Evolutionary conservation across 2,329 filamentous ascomycete genomes (phyloP).

Genomic region (Gremmenia infestans): DNA sequence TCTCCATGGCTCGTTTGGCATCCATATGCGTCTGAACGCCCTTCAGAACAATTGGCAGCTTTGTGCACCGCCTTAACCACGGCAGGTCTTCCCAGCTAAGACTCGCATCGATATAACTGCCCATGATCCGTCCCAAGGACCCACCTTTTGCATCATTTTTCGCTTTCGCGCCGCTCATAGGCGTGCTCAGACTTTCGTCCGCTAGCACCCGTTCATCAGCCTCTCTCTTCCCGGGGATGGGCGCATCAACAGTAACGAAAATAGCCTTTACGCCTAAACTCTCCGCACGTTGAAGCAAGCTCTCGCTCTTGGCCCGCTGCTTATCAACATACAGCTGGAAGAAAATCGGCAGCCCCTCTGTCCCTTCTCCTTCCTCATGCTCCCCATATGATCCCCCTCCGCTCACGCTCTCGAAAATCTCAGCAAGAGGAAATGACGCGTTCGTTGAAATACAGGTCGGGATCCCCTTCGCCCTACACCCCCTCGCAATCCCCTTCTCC

Average conservation of each 20-base stretch:
- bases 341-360: conserved; percentile 33
- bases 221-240: conserved; percentile 50
- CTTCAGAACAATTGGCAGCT: conserved; percentile 58
- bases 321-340: conserved; percentile 61
- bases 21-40: conserved; percentile 65
- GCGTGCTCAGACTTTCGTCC: conserved; percentile 42
- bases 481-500: conserved; percentile 53
- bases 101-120: conserved; percentile 51
- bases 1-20: conserved; percentile 53
- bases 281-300: conserved; percentile 43
- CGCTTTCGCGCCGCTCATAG: conserved; percentile 45
- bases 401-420: conserved; percentile 39
- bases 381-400: conserved; percentile 17
- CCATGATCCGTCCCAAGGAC: conserved; percentile 51
- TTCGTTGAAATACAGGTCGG: conserved; percentile 59
- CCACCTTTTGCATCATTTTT: conserved; percentile 51
- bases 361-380: background rate
- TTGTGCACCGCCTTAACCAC: conserved; percentile 57
- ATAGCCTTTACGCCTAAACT: conserved; percentile 46
- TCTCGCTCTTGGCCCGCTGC: conserved; percentile 46
- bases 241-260: conserved; percentile 55
- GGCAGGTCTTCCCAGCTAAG: conserved; percentile 59
- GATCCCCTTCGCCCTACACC: conserved; percentile 45
- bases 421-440: conserved; percentile 52
- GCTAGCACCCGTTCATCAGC: conserved; percentile 42